Evolutionary conservation across 1,139 yeast genomes (phyloP).

Genomic region (Taphrina flavorubra): DNA sequence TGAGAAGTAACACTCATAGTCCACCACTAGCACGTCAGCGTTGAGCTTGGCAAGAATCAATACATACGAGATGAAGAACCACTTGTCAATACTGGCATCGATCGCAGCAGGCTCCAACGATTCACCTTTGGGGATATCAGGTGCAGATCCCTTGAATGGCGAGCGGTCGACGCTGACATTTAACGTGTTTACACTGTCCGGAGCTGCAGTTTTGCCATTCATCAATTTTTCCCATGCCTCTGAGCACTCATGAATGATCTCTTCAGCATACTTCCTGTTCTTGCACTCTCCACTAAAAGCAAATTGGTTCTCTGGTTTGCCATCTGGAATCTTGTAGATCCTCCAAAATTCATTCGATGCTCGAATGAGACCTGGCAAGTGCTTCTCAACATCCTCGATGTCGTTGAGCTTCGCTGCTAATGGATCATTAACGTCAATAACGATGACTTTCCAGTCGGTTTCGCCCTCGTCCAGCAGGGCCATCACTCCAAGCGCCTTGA

Average conservation of each 20-base stretch:
- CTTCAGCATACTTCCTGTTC: slow-evolving; percentile 71
- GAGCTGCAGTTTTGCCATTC: slow-evolving; percentile 58
- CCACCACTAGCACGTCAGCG: slow-evolving; percentile 1
- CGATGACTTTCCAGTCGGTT: slow-evolving; percentile 95
- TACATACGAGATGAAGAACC: slow-evolving; percentile 85
- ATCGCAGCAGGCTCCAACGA: slow-evolving; percentile 87
- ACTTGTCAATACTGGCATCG: slow-evolving; percentile 95
- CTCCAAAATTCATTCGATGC: slow-evolving; percentile 93
- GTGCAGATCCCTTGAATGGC: slow-evolving; percentile 53
- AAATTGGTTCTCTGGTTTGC: slow-evolving; percentile 84
- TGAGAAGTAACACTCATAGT: neutral
- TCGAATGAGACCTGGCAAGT: slow-evolving; percentile 83
- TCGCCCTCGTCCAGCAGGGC: slow-evolving; percentile 97
- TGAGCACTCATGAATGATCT: slow-evolving; percentile 73
- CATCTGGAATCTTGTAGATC: slow-evolving; percentile 94
- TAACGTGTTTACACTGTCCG: slow-evolving; percentile 61
- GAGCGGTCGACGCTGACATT: slow-evolving; percentile 47
- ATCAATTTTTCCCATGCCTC: slow-evolving; percentile 78
- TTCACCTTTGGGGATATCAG: slow-evolving; percentile 68
- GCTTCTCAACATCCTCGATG: slow-evolving; percentile 78
- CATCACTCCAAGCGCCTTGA: slow-evolving; percentile 88
- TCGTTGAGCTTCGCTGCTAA: slow-evolving; percentile 75
- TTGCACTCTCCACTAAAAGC: slow-evolving; percentile 84
- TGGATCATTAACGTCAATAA: slow-evolving; percentile 81
- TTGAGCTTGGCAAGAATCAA: neutral